phyloP scores from a whole-genome alignment of 495 filamentous ascomycete genomes.

The Penicillium nucicola region DNA sequence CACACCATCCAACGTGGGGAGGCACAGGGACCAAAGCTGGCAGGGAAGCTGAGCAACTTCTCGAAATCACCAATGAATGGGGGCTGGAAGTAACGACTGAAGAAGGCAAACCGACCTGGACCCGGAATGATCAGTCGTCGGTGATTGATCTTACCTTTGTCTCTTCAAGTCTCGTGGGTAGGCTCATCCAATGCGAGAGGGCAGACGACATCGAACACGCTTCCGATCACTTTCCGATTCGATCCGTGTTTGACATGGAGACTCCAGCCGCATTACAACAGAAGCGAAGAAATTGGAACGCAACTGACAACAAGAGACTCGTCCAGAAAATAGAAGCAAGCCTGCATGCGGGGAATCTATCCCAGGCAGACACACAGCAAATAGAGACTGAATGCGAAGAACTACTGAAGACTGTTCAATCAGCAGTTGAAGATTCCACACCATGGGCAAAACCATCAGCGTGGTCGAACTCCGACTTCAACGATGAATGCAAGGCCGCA shows the following conservation, averaged over 20 bases:
- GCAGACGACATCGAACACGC: conserved; percentile 8
- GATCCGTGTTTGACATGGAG: conserved; percentile 7
- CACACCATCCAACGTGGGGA: conserved; percentile 8
- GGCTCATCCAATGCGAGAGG: neutral
- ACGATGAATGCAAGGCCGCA: neutral
- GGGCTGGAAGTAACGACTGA: conserved; percentile 3
- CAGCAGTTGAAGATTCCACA: conserved; percentile 1
- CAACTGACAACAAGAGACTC: neutral
- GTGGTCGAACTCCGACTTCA: conserved; percentile 6
- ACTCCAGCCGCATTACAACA: neutral
- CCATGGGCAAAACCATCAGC: conserved; percentile 8
- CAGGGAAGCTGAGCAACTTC: conserved; percentile 3
- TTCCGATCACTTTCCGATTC: conserved; percentile 11
- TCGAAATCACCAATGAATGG: conserved; percentile 2
- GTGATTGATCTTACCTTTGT: too few relatives aligned
- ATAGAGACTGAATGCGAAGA: neutral
- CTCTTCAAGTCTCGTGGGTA: neutral
- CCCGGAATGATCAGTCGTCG: too few relatives aligned
- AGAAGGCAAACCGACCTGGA: too few relatives aligned
- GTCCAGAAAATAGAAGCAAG: too few relatives aligned
- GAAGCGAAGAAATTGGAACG: conserved; percentile 4
- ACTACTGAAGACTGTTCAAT: neutral
- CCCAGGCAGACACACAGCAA: too few relatives aligned
- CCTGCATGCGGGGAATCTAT: too few relatives aligned
- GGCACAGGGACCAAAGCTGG: conserved; percentile 3